A percentile compares a stretch with the other conserved stretches of the same genome.
Evolutionary conservation across 305 asterid species (phyloP).

Genomic region (Fraxinus platypoda): DNA sequence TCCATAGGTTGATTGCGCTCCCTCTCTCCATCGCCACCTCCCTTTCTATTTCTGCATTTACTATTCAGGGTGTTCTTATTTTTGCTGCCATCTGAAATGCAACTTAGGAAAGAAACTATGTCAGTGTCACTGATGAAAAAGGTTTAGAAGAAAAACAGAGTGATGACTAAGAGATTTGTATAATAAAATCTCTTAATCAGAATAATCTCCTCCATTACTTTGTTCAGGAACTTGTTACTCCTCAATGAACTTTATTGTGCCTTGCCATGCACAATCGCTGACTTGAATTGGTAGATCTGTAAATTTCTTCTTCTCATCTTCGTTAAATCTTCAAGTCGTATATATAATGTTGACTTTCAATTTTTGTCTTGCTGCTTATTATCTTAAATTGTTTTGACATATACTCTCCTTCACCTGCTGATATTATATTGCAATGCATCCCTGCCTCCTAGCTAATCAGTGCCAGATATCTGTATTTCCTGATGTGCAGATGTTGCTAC

Average conservation of each 20-base stretch:
- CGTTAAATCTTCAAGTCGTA: not conserved
- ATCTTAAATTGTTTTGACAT: not conserved
- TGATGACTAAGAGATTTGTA: not conserved
- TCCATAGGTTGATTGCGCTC: constrained; percentile 67
- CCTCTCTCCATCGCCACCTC: constrained; percentile 10
- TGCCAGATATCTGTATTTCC: not conserved
- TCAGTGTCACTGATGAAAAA: not conserved
- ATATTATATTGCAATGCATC: not conserved
- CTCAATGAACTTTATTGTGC: not conserved
- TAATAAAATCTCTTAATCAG: not conserved
- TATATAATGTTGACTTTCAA: not conserved
- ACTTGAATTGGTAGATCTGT: constrained; percentile 14
- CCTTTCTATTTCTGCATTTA: constrained; percentile 3
- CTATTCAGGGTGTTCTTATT: not conserved
- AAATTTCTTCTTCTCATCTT: not conserved
- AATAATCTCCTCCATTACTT: constrained; percentile 8
- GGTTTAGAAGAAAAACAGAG: constrained; percentile 14
- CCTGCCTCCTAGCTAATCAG: not conserved
- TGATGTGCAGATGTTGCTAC: not conserved
- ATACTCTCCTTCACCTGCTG: not conserved
- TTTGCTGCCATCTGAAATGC: not conserved
- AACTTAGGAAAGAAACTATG: not conserved
- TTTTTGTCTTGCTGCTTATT: constrained; percentile 2
- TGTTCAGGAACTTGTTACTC: constrained; percentile 11
- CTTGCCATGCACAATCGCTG: not conserved